Conservation (phyloP, 2,329 filamentous ascomycete genomes). For the Pseudogymnoascus sp. region DNA sequence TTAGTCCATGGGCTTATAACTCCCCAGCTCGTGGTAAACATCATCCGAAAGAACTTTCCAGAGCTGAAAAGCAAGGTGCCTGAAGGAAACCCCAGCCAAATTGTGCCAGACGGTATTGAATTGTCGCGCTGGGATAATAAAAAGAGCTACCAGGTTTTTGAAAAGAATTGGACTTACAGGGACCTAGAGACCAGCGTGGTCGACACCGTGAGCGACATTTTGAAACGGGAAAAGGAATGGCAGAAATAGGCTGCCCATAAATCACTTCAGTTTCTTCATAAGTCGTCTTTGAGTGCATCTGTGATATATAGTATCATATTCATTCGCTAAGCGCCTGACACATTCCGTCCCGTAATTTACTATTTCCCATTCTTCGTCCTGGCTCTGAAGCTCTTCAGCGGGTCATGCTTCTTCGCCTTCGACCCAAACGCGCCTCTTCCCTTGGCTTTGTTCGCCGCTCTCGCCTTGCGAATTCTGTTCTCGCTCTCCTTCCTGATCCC, state of each 20-base stretch:
- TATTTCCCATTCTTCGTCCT: slow-evolving; percentile 57
- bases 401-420: slow-evolving; percentile 57
- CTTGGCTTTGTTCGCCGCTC: slow-evolving; percentile 37
- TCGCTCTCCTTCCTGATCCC: slow-evolving; percentile 48
- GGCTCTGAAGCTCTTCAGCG: slow-evolving; percentile 79
- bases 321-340: slow-evolving; percentile 2
- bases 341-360: background rate
- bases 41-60: slow-evolving; percentile 44
- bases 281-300: background rate
- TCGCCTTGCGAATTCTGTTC: slow-evolving; percentile 34
- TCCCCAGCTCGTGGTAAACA: slow-evolving; percentile 47
- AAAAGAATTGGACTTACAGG: slow-evolving; percentile 20
- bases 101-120: slow-evolving; percentile 18
- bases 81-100: slow-evolving; percentile 27
- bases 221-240: slow-evolving; percentile 21
- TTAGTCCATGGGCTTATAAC: slow-evolving; percentile 49
- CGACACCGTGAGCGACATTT: slow-evolving; percentile 22
- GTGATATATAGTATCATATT: background rate
- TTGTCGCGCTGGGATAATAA: slow-evolving; percentile 20
- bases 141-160: slow-evolving; percentile 11
- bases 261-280: background rate
- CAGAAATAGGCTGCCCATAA: background rate
- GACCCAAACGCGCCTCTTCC: slow-evolving; percentile 38
- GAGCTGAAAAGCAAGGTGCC: slow-evolving; percentile 40
- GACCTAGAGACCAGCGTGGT: slow-evolving; percentile 22